Evolutionary conservation across 2,329 filamentous ascomycete genomes (phyloP), one percentile per base, ranked within the genome.

Genomic region (Ceratocystis eucalypticola): DNA sequence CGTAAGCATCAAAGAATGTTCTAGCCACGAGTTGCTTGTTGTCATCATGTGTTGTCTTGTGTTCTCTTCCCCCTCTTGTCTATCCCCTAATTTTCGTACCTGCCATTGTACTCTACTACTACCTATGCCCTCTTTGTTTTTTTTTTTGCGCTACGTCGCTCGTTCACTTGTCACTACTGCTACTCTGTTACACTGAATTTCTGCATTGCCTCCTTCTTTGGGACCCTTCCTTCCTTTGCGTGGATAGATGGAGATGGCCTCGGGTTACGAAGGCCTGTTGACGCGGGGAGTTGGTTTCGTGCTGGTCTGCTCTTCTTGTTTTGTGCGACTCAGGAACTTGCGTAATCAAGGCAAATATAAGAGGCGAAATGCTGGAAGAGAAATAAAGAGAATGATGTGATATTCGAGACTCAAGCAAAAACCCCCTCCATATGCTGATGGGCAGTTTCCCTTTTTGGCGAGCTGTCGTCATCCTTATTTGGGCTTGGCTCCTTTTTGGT

Each of bases 381-480:
- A n/a, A 57, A 22, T 25, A 20, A 15, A 4, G 22, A 30, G 3
- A 25, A 30, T 55, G n/a, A 22, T 12, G n/a, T 7, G n/a, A 53
- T 8, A 53, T 25, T 53, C 10, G 37, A 41, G 37, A 41, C 37
- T 41, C 37, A 22, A 25, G 48, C 3, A 53, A 22, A 53, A 53
- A 8, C 5, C 17, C 48, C 48, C 2, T 12, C 15, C 46, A 17
- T 50, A 8, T 22, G 1, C 7, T 25, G n/a, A 57, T 33, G 5
- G 28, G 53, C 12, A 57, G 53, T 57, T 57, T 17, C 53, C 53
- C 12, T 30, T 15, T n/a, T 15, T 4, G 20, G 25, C 4, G 3
- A 28, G 53, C 20, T 57, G 53, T 57, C 53, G 53, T 57, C 53
- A 57, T 57, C 53, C 53, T 57, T 57, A 57, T 57, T 57, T 57